phyloP scores from a whole-genome alignment of 2,329 filamentous ascomycete genomes.

The Penicillium griseofulvum region DNA sequence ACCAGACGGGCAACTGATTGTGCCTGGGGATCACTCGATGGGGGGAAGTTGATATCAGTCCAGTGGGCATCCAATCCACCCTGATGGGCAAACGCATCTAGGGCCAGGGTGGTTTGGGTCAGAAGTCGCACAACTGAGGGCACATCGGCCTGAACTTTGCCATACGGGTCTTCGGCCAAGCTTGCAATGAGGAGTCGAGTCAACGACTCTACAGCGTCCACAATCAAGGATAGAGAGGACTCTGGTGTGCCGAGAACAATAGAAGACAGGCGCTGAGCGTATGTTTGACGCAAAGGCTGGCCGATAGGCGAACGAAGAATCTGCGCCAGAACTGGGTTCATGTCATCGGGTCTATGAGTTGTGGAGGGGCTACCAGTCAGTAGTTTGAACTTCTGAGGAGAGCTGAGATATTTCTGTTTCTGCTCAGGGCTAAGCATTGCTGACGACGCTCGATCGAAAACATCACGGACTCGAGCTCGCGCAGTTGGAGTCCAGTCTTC shows the following conservation, averaged over 20 bases:
- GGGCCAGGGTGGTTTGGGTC: constrained; percentile 63
- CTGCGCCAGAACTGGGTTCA: constrained; percentile 49
- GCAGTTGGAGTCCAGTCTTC: constrained; percentile 45
- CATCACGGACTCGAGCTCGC: constrained; percentile 38
- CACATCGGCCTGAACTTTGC: constrained; percentile 81
- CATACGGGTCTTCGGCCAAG: constrained; percentile 76
- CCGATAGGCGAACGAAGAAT: constrained; percentile 58
- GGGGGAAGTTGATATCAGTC: constrained; percentile 67
- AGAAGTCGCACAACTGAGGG: constrained; percentile 70
- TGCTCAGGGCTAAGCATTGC: constrained; percentile 41
- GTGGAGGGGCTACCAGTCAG: constrained; percentile 31
- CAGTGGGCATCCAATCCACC: constrained; percentile 61
- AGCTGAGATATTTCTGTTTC: constrained; percentile 38
- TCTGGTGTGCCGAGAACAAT: constrained; percentile 73
- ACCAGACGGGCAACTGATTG: constrained; percentile 42
- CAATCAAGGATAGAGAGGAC: constrained; percentile 65
- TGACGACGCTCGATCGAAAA: constrained; percentile 40
- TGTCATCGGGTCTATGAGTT: constrained; percentile 49
- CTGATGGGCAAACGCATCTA: constrained; percentile 63
- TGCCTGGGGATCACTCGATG: constrained; percentile 32
- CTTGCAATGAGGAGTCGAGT: constrained; percentile 69
- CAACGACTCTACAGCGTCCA: constrained; percentile 70
- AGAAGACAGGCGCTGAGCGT: constrained; percentile 62
- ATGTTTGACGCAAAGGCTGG: constrained; percentile 67
- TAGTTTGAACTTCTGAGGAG: constrained; percentile 39